Conservation (phyloP, 495 filamentous ascomycete genomes). For the Aspergillus panamensis region DNA sequence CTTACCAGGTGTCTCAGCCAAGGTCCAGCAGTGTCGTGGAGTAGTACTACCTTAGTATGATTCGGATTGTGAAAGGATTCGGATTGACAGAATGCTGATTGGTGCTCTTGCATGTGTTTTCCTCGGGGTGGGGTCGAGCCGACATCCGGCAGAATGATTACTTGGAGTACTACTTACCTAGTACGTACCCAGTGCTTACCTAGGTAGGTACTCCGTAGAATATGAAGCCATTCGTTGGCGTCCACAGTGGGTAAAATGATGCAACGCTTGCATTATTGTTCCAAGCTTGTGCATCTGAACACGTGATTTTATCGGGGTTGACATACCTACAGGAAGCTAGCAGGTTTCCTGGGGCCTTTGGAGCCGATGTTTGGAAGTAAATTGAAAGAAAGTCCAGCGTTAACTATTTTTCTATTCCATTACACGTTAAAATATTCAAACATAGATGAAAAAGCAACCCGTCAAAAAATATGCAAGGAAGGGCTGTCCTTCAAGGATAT, state of each 20-base stretch:
- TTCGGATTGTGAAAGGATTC: background rate
- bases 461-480: background rate
- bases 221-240: too few relatives aligned
- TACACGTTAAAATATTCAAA: slow-evolving; percentile 15
- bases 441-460: slow-evolving; percentile 4
- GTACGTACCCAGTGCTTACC: too few relatives aligned
- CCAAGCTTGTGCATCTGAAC: too few relatives aligned
- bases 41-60: background rate
- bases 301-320: too few relatives aligned
- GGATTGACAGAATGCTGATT: background rate
- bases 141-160: background rate
- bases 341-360: too few relatives aligned
- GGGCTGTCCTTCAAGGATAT: slow-evolving; percentile 5
- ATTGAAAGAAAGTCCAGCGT: background rate
- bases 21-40: too few relatives aligned
- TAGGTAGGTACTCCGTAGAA: too few relatives aligned
- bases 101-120: background rate
- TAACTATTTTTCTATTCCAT: slow-evolving; percentile 13
- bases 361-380: background rate
- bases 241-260: too few relatives aligned
- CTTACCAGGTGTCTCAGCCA: too few relatives aligned
- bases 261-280: too few relatives aligned
- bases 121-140: background rate
- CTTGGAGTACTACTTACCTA: too few relatives aligned
- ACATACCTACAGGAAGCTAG: too few relatives aligned